Conservation (phyloP, 305 asterid species). For the Monarda citriodora region DNA sequence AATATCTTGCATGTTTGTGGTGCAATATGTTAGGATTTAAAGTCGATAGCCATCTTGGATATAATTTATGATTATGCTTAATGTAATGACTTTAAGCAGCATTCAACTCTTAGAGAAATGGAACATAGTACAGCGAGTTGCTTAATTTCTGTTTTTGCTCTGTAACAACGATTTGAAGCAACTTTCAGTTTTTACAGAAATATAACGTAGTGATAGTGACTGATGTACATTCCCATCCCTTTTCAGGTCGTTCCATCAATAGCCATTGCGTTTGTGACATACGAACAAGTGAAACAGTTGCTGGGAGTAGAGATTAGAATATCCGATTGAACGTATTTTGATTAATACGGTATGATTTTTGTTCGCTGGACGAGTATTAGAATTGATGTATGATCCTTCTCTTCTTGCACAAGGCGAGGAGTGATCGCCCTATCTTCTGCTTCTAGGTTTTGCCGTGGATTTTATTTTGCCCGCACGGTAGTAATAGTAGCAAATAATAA, state of each 20-base stretch:
- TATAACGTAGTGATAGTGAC: too few species aligned
- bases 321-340: constrained; percentile 47
- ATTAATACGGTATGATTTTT: constrained; percentile 34
- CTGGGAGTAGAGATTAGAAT: constrained; percentile 84
- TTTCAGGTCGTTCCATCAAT: constrained; percentile 92
- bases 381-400: constrained; percentile 16
- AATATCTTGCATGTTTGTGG: too few species aligned
- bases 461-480: constrained; percentile 20
- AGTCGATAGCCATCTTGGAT: too few species aligned
- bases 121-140: too few species aligned
- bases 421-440: constrained; percentile 20
- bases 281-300: constrained; percentile 85
- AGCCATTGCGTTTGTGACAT: constrained; percentile 91
- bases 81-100: too few species aligned
- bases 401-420: constrained; percentile 21
- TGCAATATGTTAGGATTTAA: too few species aligned
- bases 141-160: too few species aligned
- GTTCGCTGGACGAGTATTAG: constrained; percentile 40
- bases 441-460: constrained; percentile 27
- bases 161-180: too few species aligned
- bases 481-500: constrained; percentile 32
- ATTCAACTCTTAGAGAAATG: too few species aligned
- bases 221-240: constrained; percentile 16
- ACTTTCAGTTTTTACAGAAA: too few species aligned
- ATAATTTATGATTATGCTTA: too few species aligned